phyloP scores from a whole-genome alignment of 345 rosid genomes.

The Eucalyptus cloeziana region DNA sequence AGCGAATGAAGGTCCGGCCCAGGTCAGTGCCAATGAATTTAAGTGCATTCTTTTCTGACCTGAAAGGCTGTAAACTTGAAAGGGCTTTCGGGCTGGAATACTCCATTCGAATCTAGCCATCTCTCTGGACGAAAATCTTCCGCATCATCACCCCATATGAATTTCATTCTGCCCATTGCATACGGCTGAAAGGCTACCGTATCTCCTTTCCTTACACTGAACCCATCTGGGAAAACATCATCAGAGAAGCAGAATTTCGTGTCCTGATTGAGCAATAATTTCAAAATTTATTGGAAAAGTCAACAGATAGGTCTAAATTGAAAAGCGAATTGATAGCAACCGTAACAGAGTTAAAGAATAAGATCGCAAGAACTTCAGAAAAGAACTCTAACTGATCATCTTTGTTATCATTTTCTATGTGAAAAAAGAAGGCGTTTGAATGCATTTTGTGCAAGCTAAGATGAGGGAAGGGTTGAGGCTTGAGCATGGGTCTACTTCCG shows the following conservation, averaged over 20 bases:
- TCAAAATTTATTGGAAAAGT: neutral
- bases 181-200: slow-evolving; percentile 38
- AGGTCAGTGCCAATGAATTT: neutral
- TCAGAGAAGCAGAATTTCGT: slow-evolving; percentile 39
- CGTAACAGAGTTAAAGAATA: neutral
- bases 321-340: neutral
- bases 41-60: slow-evolving; percentile 4
- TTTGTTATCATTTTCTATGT: neutral
- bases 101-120: slow-evolving; percentile 37
- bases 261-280: slow-evolving; percentile 13
- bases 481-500: neutral
- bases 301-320: neutral
- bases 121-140: slow-evolving; percentile 41
- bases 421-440: neutral
- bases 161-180: slow-evolving; percentile 65
- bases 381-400: neutral
- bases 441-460: neutral
- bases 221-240: slow-evolving; percentile 58
- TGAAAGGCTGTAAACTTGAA: slow-evolving; percentile 58
- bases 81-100: slow-evolving; percentile 30
- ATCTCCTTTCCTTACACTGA: slow-evolving; percentile 36
- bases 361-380: neutral
- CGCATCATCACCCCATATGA: slow-evolving; percentile 44
- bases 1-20: neutral
- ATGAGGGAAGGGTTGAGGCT: neutral